Conservation (phyloP, 2,329 filamentous ascomycete species). For the Aureobasidium sp. region DNA sequence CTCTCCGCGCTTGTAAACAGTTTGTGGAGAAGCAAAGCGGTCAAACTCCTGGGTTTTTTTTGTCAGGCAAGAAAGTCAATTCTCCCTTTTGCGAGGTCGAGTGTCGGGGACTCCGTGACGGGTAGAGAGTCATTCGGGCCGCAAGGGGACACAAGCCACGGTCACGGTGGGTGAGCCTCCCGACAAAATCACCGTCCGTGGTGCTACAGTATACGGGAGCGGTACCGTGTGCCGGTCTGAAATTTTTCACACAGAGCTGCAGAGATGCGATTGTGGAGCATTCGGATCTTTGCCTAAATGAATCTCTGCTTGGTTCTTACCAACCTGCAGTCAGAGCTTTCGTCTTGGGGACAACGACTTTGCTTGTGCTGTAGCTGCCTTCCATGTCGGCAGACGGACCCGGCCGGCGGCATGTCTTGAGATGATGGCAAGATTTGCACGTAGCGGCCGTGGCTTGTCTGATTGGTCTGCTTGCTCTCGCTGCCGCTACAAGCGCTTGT, state of each 20-base stretch:
- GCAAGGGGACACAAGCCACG: not conserved
- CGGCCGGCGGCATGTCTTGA: not conserved
- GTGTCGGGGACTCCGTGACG: conserved; percentile 2
- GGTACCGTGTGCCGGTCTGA: not conserved
- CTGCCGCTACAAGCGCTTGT: not conserved
- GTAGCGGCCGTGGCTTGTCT: not conserved
- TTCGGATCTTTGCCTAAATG: not conserved
- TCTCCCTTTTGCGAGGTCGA: not conserved
- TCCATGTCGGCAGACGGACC: conserved; percentile 3
- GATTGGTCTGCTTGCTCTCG: not conserved
- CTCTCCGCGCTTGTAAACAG: not conserved
- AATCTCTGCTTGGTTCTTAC: not conserved
- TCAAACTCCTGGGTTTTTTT: not conserved
- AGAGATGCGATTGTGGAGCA: not conserved
- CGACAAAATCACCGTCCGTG: not conserved
- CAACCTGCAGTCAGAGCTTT: not conserved
- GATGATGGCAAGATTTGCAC: not conserved
- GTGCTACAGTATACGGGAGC: not conserved
- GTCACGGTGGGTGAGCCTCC: not conserved
- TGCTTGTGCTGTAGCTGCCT: not conserved
- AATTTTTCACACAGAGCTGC: not conserved
- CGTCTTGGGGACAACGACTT: not conserved
- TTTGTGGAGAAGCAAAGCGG: not conserved
- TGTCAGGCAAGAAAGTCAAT: not conserved
- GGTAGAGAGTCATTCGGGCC: not conserved